A percentile compares a stretch with the other conserved stretches of the same genome.
These are phyloP conservation scores for Chlorella sp. DNA, from an alignment of 139 green algal genomes.

Conservation along the genomic window DNA sequence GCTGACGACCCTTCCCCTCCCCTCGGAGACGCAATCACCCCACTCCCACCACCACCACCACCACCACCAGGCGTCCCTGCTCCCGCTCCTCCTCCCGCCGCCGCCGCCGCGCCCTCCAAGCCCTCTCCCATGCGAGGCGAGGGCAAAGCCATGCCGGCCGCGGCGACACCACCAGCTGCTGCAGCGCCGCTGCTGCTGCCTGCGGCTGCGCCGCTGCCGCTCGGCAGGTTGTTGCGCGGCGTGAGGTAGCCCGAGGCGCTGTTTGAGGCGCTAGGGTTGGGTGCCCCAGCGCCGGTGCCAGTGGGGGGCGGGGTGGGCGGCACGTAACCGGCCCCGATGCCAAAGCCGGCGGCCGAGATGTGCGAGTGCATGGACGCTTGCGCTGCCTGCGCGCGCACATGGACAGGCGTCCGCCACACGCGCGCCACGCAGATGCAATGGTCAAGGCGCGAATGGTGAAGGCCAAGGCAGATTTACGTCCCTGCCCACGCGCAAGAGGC, in stretches of 20 bases:
- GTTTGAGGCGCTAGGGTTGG: background rate
- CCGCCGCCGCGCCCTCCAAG: background rate
- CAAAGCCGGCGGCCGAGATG: background rate
- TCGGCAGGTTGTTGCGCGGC: background rate
- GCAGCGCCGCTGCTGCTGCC: too few species aligned
- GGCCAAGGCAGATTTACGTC: too few species aligned
- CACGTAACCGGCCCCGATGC: background rate
- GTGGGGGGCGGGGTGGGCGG: background rate
- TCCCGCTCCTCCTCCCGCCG: background rate
- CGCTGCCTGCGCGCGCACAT: background rate
- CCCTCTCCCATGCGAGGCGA: too few species aligned
- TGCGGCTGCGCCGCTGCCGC: too few species aligned
- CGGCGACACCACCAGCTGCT: too few species aligned
- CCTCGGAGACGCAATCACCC: too few species aligned
- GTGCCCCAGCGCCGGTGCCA: too few species aligned
- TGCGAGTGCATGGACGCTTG: background rate
- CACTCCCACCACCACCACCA: too few species aligned
- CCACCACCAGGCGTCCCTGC: background rate
- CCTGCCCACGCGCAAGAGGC: background rate
- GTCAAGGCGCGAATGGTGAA: too few species aligned
- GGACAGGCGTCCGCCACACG: background rate
- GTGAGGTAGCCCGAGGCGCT: background rate
- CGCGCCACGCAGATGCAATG: background rate
- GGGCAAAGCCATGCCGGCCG: too few species aligned
- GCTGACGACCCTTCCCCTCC: too few species aligned